Percentiles rank a stretch among this genome's conserved stretches.
Conservation (phyloP, 2,329 filamentous ascomycete species). For the Aspergillus neoniger region DNA sequence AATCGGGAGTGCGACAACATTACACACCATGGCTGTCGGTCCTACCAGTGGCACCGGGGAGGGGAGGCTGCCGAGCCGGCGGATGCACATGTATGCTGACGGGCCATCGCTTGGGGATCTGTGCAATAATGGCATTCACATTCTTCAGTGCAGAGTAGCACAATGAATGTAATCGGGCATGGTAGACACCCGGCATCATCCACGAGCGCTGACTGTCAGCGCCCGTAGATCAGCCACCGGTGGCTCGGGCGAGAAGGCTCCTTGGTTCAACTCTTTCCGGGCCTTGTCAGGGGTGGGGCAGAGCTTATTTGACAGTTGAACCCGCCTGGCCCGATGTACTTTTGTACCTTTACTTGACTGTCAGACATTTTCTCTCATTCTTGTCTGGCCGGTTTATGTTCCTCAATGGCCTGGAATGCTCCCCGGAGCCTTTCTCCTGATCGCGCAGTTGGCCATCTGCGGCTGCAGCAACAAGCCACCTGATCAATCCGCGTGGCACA, state of each 20-base stretch:
- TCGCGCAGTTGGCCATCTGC: no score
- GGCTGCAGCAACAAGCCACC: not conserved
- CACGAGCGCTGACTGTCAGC: not conserved
- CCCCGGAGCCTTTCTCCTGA: no score
- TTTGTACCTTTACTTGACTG: no score
- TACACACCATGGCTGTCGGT: not conserved
- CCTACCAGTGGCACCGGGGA: constrained; percentile 16
- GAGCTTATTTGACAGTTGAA: not conserved
- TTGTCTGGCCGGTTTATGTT: no score
- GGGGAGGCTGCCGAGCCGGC: constrained; percentile 18
- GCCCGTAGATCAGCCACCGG: not conserved
- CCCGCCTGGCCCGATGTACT: no score
- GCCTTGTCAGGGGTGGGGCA: not conserved
- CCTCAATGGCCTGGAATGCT: no score
- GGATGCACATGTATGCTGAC: constrained; percentile 12
- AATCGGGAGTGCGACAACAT: constrained; percentile 1
- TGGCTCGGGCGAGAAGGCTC: not conserved
- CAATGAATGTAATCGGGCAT: not conserved
- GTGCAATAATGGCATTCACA: constrained; percentile 6
- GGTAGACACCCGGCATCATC: not conserved
- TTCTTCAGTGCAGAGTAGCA: not conserved
- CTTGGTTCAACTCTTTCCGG: not conserved
- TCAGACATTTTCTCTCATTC: no score
- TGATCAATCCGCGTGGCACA: not conserved
- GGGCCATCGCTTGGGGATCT: not conserved